Conservation (phyloP, 495 filamentous ascomycete species). For the Neurospora terricola region DNA sequence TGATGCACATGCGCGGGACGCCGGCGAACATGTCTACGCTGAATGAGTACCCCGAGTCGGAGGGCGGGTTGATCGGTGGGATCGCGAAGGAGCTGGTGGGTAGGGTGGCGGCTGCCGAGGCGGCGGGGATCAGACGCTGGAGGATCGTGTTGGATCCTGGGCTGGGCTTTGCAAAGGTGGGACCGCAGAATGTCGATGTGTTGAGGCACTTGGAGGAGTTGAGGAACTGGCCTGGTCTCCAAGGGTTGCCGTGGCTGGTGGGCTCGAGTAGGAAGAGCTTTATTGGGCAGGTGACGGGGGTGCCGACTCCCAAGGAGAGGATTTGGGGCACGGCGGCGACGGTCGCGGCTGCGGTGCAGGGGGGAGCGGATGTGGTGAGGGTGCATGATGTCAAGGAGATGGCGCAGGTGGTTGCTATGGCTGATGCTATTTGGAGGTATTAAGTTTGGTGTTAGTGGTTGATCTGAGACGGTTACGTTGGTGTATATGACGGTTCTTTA, state of each 20-base stretch:
- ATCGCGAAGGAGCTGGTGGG: constrained; percentile 59
- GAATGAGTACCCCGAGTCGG: constrained; percentile 51
- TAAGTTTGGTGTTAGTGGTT: no score
- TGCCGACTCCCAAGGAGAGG: constrained; percentile 46
- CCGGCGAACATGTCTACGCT: constrained; percentile 71
- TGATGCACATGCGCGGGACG: constrained; percentile 94
- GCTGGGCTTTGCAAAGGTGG: constrained; percentile 83
- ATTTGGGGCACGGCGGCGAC: constrained; percentile 83
- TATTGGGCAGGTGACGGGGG: constrained; percentile 73
- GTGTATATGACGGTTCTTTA: background rate
- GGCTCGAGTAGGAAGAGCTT: constrained; percentile 88
- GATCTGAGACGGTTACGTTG: no score
- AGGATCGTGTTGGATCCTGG: constrained; percentile 92
- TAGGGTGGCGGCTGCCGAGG: constrained; percentile 68
- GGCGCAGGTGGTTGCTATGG: constrained; percentile 76
- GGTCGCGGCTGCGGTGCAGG: constrained; percentile 75
- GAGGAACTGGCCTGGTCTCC: constrained; percentile 50
- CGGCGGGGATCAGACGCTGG: constrained; percentile 79
- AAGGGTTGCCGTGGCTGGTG: constrained; percentile 77
- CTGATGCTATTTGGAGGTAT: constrained; percentile 77
- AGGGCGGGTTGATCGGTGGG: constrained; percentile 56
- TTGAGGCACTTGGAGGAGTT: constrained; percentile 56
- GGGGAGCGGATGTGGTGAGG: constrained; percentile 89
- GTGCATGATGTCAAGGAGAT: constrained; percentile 94
- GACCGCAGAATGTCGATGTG: constrained; percentile 70